phyloP scores from a whole-genome alignment of 2,329 filamentous ascomycete genomes.

The Alternaria arborescens region DNA sequence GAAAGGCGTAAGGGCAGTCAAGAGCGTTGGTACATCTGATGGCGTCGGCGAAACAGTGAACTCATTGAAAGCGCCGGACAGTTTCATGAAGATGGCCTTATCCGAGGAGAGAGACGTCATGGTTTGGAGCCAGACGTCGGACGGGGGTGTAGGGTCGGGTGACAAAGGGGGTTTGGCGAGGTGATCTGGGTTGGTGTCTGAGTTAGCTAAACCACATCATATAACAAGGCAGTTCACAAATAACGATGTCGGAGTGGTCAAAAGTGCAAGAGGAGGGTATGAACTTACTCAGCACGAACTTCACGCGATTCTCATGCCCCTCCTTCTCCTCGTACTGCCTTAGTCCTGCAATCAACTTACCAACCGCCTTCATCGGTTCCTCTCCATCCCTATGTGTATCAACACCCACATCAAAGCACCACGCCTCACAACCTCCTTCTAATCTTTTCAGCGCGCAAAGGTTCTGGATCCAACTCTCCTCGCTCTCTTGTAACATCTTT shows the following conservation, averaged over 20 bases:
- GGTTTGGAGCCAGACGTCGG: conserved; percentile 70
- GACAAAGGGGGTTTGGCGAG: conserved; percentile 87
- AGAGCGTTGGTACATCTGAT: conserved; percentile 3
- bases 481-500: conserved; percentile 61
- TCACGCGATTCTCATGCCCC: conserved; percentile 61
- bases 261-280: not conserved
- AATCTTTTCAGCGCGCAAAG: not conserved
- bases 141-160: conserved; percentile 59
- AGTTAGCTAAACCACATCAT: not conserved
- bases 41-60: conserved; percentile 60
- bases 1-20: conserved; percentile 32
- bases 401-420: conserved; percentile 83
- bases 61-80: conserved; percentile 87
- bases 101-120: conserved; percentile 73
- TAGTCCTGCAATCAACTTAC: conserved; percentile 57
- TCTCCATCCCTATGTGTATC: conserved; percentile 80
- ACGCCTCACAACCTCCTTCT: conserved; percentile 67
- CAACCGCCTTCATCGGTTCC: conserved; percentile 59
- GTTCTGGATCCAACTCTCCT: conserved; percentile 3
- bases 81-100: conserved; percentile 81
- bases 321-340: conserved; percentile 52
- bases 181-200: conserved; percentile 68
- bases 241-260: not conserved
- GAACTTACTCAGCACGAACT: conserved; percentile 74
- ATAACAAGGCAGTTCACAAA: not conserved